Percentiles rank a stretch among this genome's conserved stretches.
These are phyloP conservation scores for Hondaea fermentalgiana DNA, from an alignment of 108 stramenopile species.

Conservation along the genomic window DNA sequence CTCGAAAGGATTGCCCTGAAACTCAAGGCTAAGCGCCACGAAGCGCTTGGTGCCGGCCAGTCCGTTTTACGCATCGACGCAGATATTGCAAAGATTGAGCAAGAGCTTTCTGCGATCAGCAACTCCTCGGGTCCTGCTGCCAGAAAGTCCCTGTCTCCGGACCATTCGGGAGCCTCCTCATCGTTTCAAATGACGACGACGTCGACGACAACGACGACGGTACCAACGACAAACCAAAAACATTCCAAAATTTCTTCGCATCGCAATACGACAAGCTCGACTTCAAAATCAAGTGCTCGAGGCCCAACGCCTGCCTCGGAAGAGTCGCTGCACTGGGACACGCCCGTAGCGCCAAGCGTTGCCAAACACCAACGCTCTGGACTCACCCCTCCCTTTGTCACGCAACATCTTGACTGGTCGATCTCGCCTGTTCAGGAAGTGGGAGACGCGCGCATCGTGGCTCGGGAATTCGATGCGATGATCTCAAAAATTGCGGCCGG, in stretches of 20 bases:
- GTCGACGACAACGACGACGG: no score
- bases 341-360: not conserved
- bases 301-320: no score
- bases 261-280: no score
- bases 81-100: not conserved
- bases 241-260: no score
- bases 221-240: no score
- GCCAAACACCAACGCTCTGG: not conserved
- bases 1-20: not conserved
- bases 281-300: no score
- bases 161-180: no score
- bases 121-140: no score
- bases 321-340: no score
- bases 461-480: not conserved
- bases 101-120: not conserved
- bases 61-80: not conserved
- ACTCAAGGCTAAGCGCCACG: not conserved
- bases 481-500: not conserved
- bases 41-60: not conserved
- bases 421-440: not conserved
- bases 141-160: no score
- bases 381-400: not conserved
- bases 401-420: not conserved
- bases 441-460: not conserved
- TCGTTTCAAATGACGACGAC: no score